Base-by-base conservation (phyloP, 2,329 filamentous ascomycete species). In the Amauroascus niger region DNA sequence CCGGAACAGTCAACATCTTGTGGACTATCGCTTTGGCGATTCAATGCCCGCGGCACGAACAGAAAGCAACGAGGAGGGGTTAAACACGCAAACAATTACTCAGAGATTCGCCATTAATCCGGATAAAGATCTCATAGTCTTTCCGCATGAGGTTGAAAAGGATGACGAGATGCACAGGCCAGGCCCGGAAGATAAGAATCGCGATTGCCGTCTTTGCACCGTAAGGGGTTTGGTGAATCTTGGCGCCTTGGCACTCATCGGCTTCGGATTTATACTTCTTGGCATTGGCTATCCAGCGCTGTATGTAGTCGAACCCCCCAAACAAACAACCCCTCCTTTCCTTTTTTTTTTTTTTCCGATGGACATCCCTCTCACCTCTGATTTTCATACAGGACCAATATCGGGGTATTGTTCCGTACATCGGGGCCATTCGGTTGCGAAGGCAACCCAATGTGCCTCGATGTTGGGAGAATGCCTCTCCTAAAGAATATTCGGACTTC, bases 61-160 rank as follows among this genome's bases (percentile, higher is more conserved):
- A 18, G 79, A 76, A n/a, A 84, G 80, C 61, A 80, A 85, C 44
- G 81, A 84, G 24, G 78, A 83, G 18, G 74, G 76, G 61, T 69
- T 86, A 51, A 87, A 85, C 62, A 87, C 83, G 0, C 83, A 87
- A 69, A 86, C 83, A 1, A 83, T 87, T 2, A 81, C 81, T 14
- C 81, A 86, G 63, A 87, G 87, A 67, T 87, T 83, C 67, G 86
- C 85, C 63, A 86, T 87, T 51, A 74, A 80, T 64, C 83, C 84
- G 0, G 83, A 81, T 2, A 79, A 82, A 13, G 82, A 82, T 5
- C 68, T 87, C 50, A 65, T 87, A 39, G 69, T 87, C 18, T 87
- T 83, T 60, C 84, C 83, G 0, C 82, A 86, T 64, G 83, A 87
- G 63, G 79, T 86, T 20, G 84, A 87, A 65, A 85, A 85, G 62